These are phyloP conservation scores for Fusarium drepaniforme DNA, from an alignment of 2,329 filamentous ascomycete genomes.

Conservation along the genomic window DNA sequence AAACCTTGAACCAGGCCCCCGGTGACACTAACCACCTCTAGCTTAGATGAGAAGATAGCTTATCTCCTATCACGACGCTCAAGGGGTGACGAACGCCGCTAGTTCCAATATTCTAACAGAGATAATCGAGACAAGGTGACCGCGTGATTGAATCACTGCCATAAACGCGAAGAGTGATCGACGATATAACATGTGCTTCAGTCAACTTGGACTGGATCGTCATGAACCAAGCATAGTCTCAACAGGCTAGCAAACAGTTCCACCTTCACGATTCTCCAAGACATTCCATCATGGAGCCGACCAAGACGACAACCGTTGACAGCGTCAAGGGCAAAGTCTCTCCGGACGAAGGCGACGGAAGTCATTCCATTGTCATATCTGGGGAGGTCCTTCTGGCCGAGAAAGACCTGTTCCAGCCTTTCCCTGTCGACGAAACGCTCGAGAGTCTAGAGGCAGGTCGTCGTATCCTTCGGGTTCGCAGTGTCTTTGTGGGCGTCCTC, in stretches of 20 bases:
- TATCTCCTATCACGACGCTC: background rate
- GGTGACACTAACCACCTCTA: background rate
- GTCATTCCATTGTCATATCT: background rate
- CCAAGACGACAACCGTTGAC: background rate
- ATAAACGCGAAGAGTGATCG: background rate
- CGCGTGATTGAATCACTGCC: background rate
- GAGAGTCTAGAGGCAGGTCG: background rate
- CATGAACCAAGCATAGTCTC: background rate
- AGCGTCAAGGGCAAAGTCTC: background rate
- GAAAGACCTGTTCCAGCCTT: background rate
- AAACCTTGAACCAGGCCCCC: background rate
- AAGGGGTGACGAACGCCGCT: background rate
- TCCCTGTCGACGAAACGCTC: background rate
- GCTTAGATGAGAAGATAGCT: background rate
- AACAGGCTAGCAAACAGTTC: background rate
- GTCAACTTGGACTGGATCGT: background rate
- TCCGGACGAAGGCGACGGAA: background rate
- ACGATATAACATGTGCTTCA: background rate
- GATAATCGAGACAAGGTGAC: background rate
- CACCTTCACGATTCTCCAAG: background rate
- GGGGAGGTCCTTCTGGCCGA: background rate
- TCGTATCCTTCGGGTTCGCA: background rate
- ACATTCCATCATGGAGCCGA: background rate
- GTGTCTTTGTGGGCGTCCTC: background rate
- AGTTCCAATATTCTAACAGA: background rate